phyloP scores from a whole-genome alignment of 768 basidiomycete genomes.

The Tylopilus vinaceipallidus region DNA sequence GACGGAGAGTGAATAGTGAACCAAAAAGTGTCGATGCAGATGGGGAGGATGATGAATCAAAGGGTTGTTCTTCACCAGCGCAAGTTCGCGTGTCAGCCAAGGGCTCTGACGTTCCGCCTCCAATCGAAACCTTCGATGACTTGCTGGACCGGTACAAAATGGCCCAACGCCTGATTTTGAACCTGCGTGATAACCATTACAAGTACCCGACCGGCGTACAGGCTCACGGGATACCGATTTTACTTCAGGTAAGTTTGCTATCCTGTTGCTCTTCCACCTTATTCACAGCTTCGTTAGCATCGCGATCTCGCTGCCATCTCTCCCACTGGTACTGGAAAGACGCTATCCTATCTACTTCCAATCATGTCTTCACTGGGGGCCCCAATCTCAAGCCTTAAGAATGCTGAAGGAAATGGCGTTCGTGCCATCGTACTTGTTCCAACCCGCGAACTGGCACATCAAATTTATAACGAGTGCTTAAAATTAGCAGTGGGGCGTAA shows the following conservation, averaged over 20 bases:
- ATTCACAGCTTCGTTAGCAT: conserved; percentile 39
- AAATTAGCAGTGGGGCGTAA: conserved; percentile 79
- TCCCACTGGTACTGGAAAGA: conserved; percentile 97
- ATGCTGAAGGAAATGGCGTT: conserved; percentile 52
- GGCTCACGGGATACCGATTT: conserved; percentile 72
- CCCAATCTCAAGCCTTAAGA: conserved; percentile 51
- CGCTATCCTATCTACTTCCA: conserved; percentile 87
- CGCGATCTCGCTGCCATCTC: conserved; percentile 93
- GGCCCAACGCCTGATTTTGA: conserved; percentile 58
- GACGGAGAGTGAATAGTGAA: conserved; percentile 27
- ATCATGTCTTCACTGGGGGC: conserved; percentile 59
- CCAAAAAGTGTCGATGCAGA: conserved; percentile 23
- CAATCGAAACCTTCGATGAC: conserved; percentile 55
- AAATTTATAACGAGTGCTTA: conserved; percentile 88
- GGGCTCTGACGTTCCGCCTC: conserved; percentile 65
- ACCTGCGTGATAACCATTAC: conserved; percentile 61
- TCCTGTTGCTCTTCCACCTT: not conserved
- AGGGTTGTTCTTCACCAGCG: conserved; percentile 25
- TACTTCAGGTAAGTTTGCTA: conserved; percentile 60
- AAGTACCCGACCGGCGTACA: conserved; percentile 78
- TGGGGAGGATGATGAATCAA: conserved; percentile 23
- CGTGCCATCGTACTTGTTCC: conserved; percentile 85
- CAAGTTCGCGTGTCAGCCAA: conserved; percentile 73
- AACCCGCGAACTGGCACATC: conserved; percentile 93
- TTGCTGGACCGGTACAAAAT: conserved; percentile 58